Conservation (phyloP, 164 flowering plant genomes). For the Berberis thunbergii region DNA sequence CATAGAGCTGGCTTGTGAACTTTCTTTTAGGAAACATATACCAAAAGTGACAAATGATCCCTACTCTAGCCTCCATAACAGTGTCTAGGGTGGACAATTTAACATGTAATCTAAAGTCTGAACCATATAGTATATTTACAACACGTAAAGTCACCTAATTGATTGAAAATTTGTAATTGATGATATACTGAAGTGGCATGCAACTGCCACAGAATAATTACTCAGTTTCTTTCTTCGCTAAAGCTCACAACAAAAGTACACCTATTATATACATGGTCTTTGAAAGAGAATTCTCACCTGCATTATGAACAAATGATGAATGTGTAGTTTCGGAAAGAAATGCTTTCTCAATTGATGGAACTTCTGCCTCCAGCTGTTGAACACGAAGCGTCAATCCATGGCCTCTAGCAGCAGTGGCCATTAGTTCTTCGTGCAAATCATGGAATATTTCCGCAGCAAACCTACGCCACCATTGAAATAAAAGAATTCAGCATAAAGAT, state of each 20-base stretch:
- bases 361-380: conserved; percentile 86
- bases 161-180: not conserved
- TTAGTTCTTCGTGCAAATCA: conserved; percentile 91
- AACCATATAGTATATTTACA: no score
- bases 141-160: no score
- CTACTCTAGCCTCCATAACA: no score
- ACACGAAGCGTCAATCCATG: conserved; percentile 80
- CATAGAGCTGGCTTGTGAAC: no score
- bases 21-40: no score
- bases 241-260: conserved; percentile 74
- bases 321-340: conserved; percentile 71
- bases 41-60: no score
- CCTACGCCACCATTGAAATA: conserved; percentile 29
- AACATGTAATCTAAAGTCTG: no score
- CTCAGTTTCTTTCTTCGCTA: conserved; percentile 48
- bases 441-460: conserved; percentile 98
- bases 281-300: conserved; percentile 41
- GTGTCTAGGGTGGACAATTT: no score
- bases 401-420: conserved; percentile 90
- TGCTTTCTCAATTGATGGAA: conserved; percentile 77
- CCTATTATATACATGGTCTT: not conserved
- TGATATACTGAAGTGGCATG: not conserved
- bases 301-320: conserved; percentile 36
- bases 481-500: not conserved
- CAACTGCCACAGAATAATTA: not conserved